Evolutionary conservation across 2,329 filamentous ascomycete genomes (phyloP), one percentile per base, ranked within the genome.

Genomic region (Ilyonectria destructans): DNA sequence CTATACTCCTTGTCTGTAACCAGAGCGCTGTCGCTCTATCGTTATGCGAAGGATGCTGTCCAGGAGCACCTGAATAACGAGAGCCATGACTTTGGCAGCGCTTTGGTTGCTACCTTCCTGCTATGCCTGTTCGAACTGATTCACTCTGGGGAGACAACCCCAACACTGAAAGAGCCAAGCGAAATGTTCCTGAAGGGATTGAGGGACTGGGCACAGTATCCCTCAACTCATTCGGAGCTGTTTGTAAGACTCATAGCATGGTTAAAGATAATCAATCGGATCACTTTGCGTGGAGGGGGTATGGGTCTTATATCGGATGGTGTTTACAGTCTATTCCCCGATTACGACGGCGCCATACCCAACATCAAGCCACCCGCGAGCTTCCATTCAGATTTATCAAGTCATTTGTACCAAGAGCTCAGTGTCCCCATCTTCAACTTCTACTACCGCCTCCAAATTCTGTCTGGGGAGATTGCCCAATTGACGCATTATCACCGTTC

Each of bases 401-500:
- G 40, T 19, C 55, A 67, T 23, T 26, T 75, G 17, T 67, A 70
- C 46, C 65, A 74, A 13, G 55, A 62, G 12, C 58, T 74, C 13
- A 60, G 65, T 40, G 58, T 58, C 12, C 70, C 73, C 1, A 48
- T 74, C 2, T 74, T 73, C 46, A 62, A 68, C 2, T 74, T 74
- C 40, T 76, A 76, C 58, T 69, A 67, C 43, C 62, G 52, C 6
- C 69, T 76, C 6, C 73, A 76, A 58, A 55, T 60, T 6, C 45
- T 76, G 5, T 75, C 73, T 2, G 63, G 63, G 8, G 51, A 72
- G n/a, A 68, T 75, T 15, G 69, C 69, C 7, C 46, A 65, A 5
- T 29, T 73, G 13, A 75, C 71, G 9, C 74, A 75, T 31, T 76
- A 76, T 40, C 74, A 71, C 48, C 74, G 73, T 21, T 73, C 74